These are phyloP conservation scores for Symmetrospora coprosmae DNA, from an alignment of 768 basidiomycete genomes.

Conservation along the genomic window DNA sequence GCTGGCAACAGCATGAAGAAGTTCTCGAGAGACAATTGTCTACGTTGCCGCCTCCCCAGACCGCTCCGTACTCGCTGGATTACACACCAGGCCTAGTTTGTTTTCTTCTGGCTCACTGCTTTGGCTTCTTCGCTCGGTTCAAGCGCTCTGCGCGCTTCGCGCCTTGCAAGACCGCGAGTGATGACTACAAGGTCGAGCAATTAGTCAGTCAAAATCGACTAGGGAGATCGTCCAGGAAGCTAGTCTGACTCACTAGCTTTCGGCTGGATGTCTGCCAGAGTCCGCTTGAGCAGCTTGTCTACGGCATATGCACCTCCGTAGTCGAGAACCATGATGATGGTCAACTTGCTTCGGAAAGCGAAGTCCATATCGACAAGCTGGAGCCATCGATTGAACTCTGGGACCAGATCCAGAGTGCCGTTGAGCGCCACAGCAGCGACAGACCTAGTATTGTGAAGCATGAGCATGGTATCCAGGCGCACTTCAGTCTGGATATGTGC, in stretches of 20 bases:
- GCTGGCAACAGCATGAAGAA: too few relatives aligned
- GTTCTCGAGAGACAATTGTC: too few relatives aligned
- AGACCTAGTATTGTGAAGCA: not conserved
- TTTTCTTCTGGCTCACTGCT: slow-evolving; percentile 10
- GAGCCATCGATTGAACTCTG: slow-evolving; percentile 89
- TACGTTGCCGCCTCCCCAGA: too few relatives aligned
- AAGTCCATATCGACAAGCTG: slow-evolving; percentile 84
- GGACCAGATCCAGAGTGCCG: slow-evolving; percentile 84
- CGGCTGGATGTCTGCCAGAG: slow-evolving; percentile 55
- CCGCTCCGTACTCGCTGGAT: too few relatives aligned
- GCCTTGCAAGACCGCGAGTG: slow-evolving; percentile 13
- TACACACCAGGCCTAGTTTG: not conserved
- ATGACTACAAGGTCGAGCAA: not conserved
- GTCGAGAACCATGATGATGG: slow-evolving; percentile 67
- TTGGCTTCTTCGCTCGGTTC: not conserved
- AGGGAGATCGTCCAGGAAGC: not conserved
- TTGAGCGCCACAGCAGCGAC: slow-evolving; percentile 59
- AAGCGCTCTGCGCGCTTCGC: slow-evolving; percentile 6
- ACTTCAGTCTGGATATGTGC: too few relatives aligned
- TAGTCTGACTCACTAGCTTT: not conserved
- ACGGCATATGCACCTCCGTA: slow-evolving; percentile 76
- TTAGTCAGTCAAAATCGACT: not conserved
- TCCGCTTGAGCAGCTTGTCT: slow-evolving; percentile 63
- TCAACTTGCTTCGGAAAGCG: slow-evolving; percentile 63
- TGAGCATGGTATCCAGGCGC: too few relatives aligned